Evolutionary conservation across 106 monocot genomes (phyloP).

Genomic region (Alisma plantagoaquatica): DNA sequence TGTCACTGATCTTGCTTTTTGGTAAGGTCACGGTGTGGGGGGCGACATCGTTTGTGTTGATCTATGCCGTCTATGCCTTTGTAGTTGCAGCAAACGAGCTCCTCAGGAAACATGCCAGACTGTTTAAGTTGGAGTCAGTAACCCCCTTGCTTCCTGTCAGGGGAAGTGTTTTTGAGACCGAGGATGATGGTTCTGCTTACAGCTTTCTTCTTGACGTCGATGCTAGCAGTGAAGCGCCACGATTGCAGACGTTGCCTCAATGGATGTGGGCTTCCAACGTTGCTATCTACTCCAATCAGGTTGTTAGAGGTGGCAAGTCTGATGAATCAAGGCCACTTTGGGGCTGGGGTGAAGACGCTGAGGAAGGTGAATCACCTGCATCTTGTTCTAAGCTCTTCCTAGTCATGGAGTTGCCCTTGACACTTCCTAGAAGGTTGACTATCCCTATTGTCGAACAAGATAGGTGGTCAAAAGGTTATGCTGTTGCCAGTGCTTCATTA

Average conservation of each 20-base stretch:
- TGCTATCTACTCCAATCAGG: constrained; percentile 81
- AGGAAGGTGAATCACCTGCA: constrained; percentile 12
- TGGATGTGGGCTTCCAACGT: constrained; percentile 99
- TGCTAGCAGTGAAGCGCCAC: constrained; percentile 23
- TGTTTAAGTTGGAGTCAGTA: constrained; percentile 61
- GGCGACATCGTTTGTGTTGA: constrained; percentile 58
- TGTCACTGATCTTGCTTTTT: constrained; percentile 55
- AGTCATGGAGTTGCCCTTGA: constrained; percentile 63
- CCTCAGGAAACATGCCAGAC: constrained; percentile 60
- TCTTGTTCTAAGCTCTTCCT: constrained; percentile 37
- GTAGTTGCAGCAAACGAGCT: constrained; percentile 85
- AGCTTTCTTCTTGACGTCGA: constrained; percentile 61
- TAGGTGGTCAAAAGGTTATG: constrained; percentile 86
- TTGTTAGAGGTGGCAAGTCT: constrained; percentile 7
- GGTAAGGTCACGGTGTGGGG: constrained; percentile 72
- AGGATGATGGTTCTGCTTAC: constrained; percentile 69
- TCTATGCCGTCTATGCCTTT: constrained; percentile 76
- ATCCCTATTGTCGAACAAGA: constrained; percentile 90
- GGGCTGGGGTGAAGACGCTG: constrained; percentile 50
- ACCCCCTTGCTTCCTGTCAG: constrained; percentile 82
- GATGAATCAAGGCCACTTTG: constrained; percentile 31
- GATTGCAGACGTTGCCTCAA: constrained; percentile 55
- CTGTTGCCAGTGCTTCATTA: constrained; percentile 46
- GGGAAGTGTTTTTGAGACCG: constrained; percentile 57
- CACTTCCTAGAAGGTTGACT: constrained; percentile 70